Percentiles rank a stretch among this genome's conserved stretches.
Conservation (phyloP, 257 asterid species). For the Schizonepeta tenuifolia region DNA sequence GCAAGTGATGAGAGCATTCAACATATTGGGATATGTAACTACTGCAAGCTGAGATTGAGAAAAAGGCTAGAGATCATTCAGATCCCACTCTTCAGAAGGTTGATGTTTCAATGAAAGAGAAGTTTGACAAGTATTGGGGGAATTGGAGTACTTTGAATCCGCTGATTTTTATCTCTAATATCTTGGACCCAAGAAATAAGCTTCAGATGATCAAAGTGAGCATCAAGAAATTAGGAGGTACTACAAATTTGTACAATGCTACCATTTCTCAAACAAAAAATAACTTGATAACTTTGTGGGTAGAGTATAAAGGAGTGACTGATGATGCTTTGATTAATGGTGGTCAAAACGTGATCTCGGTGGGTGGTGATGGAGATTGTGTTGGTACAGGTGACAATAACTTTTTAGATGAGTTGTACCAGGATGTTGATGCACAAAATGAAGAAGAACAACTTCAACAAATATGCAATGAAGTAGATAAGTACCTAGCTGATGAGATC, state of each 20-base stretch:
- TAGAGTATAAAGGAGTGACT: background rate
- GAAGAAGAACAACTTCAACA: too few species aligned
- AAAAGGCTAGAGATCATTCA: too few species aligned
- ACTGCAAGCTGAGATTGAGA: background rate
- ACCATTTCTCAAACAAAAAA: too few species aligned
- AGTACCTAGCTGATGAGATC: too few species aligned
- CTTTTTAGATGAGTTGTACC: too few species aligned
- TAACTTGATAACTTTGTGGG: too few species aligned
- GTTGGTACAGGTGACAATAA: background rate
- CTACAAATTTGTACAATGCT: background rate
- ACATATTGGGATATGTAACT: too few species aligned
- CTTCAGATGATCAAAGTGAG: background rate
- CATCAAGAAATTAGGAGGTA: background rate
- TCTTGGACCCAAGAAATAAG: background rate
- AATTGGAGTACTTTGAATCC: background rate
- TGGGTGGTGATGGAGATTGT: background rate
- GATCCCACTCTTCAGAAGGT: background rate
- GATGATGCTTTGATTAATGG: background rate
- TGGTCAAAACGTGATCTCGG: background rate
- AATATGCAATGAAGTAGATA: too few species aligned
- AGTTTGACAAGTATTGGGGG: background rate
- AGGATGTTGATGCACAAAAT: too few species aligned
- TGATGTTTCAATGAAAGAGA: background rate
- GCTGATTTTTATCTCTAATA: background rate
- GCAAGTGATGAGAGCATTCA: too few species aligned